Evolutionary conservation across 2,329 filamentous ascomycete genomes (phyloP).

Genomic region (Emydomyces testavorans): DNA sequence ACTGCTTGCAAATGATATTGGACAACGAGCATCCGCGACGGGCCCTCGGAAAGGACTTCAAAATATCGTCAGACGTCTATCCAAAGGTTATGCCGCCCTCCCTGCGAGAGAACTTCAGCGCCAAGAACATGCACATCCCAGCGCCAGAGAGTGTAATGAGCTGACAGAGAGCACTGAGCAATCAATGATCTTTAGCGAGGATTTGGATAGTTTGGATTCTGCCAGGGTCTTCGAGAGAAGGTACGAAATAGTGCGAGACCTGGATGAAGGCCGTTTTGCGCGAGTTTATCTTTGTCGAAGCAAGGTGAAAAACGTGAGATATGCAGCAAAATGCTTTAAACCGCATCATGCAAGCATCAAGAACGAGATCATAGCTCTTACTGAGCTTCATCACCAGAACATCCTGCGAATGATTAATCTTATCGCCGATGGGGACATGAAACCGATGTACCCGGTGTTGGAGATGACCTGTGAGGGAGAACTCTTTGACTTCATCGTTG

Average conservation of each 20-base stretch:
- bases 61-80: not conserved
- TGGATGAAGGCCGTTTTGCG: not conserved
- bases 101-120: not conserved
- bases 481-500: constrained; percentile 87
- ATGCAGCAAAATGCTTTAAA: not conserved
- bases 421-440: not conserved
- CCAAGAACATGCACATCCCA: not conserved
- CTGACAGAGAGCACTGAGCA: not conserved
- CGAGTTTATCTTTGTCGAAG: not conserved
- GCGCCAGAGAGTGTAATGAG: not conserved
- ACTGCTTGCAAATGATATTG: not conserved
- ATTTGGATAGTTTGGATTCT: not conserved
- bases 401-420: not conserved
- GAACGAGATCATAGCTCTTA: not conserved
- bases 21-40: not conserved
- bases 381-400: not conserved
- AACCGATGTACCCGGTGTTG: constrained; percentile 50
- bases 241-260: not conserved
- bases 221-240: not conserved
- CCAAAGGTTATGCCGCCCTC: not conserved
- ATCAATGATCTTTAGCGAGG: not conserved
- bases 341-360: not conserved
- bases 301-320: not conserved
- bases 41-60: not conserved
- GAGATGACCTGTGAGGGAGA: constrained; percentile 82